Base-by-base conservation (phyloP, 2,329 filamentous ascomycete genomes). In the Penicillium sp. region DNA sequence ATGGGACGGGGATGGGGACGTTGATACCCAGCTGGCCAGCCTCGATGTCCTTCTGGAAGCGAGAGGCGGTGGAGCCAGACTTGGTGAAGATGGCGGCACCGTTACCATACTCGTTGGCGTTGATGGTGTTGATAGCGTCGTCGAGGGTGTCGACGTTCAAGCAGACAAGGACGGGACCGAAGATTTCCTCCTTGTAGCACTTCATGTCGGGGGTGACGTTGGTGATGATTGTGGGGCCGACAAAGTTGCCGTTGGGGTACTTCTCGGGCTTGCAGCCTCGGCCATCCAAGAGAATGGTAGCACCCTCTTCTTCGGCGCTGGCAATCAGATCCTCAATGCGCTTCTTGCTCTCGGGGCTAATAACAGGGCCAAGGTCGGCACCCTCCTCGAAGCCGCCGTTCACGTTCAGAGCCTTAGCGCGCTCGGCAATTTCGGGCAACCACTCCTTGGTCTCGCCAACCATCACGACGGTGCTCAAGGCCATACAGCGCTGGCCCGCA, bases 401-500 rank as follows among this genome's bases (percentile, higher is more conserved):
- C 67, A 86, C 82, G 60, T 76, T 82, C 31, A 87, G 75, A 4
- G 70, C 74, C 77, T 85, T 86, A 25, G 85, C 84, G 33, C 82
- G 79, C 69, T 85, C 82, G 1, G 82, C 85, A 51, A 88, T 79
- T 63, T 88, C 85, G 8, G 80, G 75, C 18, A 87, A 74, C 85
- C 85, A 88, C 31, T 86, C 80, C 69, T 85, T 83, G 27, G 84
- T 86, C 71, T 86, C 83, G 37, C 85, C 85, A 42, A 88, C 80
- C 71, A 85, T 81, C 49, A 89, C 85, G 8, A 85, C 73, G 0
- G 85, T 86, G 71, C 83, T 86, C 46, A 88, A 73, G 33, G 86
- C 85, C 86, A 89, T 89, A 69, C 86, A 89, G 55, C 86, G 78
- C 75, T 89, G 86, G 8, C 86, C 86, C 40, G 86, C 86, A 57